Evolutionary conservation across 345 rosid genomes (phyloP), one percentile per base, ranked within the genome.

Genomic region (Citrus cavaleriei): DNA sequence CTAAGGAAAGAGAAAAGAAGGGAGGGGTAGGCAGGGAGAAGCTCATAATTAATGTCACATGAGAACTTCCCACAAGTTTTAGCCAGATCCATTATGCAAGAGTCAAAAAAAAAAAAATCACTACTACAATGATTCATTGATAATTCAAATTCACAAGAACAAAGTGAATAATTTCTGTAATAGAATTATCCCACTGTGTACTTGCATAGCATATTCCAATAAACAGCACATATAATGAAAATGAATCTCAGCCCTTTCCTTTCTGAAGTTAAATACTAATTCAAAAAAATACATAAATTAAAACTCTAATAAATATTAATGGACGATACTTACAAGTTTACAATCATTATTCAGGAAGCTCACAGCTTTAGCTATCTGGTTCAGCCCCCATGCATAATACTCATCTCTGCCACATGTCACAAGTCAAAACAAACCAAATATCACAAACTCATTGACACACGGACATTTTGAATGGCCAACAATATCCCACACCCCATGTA

Each of bases 271-370:
- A 16, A 62, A 54, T 24, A 32, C 7, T 21, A 32, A 54, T 55
- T 77, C 12, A 7, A 8, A 3, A 30, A 30, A 35, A 57, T 51
- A 49, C 38, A 27, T 58, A 25, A 24, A 34, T 76, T 40, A 35
- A 38, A 63, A 64, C 58, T 30, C 62, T 46, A 70, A 22, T 30
- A 57, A 66, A 65, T 12, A 7, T 30, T 51, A 46, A 65, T 40
- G 66, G 42, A 64, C 74, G 28, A 76, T 12, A 87, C 99, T 87
- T 81, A 97, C 99, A 74, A 97, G 95, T 84, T 97, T 97, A 85
- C 99, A 97, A 77, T 96, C 99, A 63, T 93, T 96, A 90, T 94
- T 94, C 81, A 94, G 86, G 86, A 96, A 96, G 98, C 98, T 96
- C 86, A 94, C 98, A 54, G 98, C 99, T 87, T 96, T 96, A 84